Evolutionary conservation across 352 stramenopile genomes (phyloP).

Genomic region (Phytophthora uliginosa): DNA sequence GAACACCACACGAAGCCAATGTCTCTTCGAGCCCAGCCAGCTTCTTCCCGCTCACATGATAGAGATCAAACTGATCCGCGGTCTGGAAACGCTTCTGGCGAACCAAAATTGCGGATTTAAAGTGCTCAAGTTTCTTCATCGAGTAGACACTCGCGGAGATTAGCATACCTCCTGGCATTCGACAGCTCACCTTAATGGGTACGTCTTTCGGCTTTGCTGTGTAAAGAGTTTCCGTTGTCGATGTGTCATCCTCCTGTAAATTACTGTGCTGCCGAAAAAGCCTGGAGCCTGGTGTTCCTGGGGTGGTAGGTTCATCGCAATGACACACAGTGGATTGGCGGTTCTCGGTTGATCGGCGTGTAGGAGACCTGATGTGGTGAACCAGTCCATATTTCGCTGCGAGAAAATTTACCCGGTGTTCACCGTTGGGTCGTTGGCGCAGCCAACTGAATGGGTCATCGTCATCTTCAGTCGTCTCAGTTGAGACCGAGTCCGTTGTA

Average conservation of each 20-base stretch:
- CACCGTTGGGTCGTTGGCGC: constrained; percentile 51
- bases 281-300: constrained; percentile 14
- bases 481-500: background rate
- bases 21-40: constrained; percentile 49
- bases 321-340: constrained; percentile 10
- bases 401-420: constrained; percentile 63
- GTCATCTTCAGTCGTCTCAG: constrained; percentile 6
- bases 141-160: constrained; percentile 52
- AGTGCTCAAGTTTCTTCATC: constrained; percentile 54
- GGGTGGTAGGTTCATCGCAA: constrained; percentile 1
- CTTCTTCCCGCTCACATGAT: constrained; percentile 46
- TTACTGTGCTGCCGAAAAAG: constrained; percentile 16
- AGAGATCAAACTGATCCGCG: constrained; percentile 68
- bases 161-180: constrained; percentile 64
- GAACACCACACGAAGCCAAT: constrained; percentile 43
- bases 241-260: constrained; percentile 19
- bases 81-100: constrained; percentile 56
- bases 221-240: background rate
- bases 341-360: constrained; percentile 14
- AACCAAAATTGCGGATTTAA: constrained; percentile 54
- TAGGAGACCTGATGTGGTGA: constrained; percentile 41
- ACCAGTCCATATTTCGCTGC: constrained; percentile 55
- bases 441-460: constrained; percentile 75
- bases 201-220: constrained; percentile 29
- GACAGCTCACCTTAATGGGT: constrained; percentile 59